Evolutionary conservation across 192 early-diverging fungal genomes (phyloP).

Genomic region (Coemansia sp.): DNA sequence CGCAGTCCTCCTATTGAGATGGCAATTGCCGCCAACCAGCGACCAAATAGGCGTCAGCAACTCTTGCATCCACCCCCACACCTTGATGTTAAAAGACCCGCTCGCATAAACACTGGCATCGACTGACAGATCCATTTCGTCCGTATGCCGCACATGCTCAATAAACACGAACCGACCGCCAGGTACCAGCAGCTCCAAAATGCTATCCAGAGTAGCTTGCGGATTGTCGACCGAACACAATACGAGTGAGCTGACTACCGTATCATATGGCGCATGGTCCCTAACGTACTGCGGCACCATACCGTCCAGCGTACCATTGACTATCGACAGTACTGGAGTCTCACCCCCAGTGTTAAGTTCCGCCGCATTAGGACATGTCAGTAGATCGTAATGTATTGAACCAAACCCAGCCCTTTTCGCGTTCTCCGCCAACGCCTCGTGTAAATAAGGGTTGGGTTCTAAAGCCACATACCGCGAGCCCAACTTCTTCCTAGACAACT

Average conservation of each 20-base stretch:
- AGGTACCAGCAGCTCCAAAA: slow-evolving; percentile 32
- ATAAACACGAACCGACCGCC: slow-evolving; percentile 43
- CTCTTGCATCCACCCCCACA: slow-evolving; percentile 27
- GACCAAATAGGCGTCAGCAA: slow-evolving; percentile 16
- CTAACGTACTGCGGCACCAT: slow-evolving; percentile 23
- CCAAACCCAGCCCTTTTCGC: slow-evolving; percentile 22
- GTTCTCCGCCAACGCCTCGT: slow-evolving; percentile 17
- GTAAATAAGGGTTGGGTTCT: slow-evolving; percentile 38
- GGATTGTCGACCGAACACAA: slow-evolving; percentile 37
- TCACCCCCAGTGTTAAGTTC: background rate
- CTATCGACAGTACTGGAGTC: slow-evolving; percentile 28
- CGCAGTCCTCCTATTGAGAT: slow-evolving; percentile 31
- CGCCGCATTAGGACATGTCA: slow-evolving; percentile 20
- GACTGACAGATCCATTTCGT: slow-evolving; percentile 14
- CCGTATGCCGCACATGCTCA: slow-evolving; percentile 43
- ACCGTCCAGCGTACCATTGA: slow-evolving; percentile 44
- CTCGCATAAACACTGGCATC: background rate
- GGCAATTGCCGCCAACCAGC: slow-evolving; percentile 31
- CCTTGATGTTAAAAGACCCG: slow-evolving; percentile 3
- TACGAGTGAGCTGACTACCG: slow-evolving; percentile 33
- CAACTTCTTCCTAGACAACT: slow-evolving; percentile 10
- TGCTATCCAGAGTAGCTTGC: slow-evolving; percentile 26
- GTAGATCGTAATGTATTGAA: slow-evolving; percentile 24
- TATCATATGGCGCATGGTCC: slow-evolving; percentile 38
- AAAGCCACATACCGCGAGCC: slow-evolving; percentile 16